Base-by-base conservation (phyloP, 2,329 filamentous ascomycete species). In the Rasamsonia emersonii region DNA sequence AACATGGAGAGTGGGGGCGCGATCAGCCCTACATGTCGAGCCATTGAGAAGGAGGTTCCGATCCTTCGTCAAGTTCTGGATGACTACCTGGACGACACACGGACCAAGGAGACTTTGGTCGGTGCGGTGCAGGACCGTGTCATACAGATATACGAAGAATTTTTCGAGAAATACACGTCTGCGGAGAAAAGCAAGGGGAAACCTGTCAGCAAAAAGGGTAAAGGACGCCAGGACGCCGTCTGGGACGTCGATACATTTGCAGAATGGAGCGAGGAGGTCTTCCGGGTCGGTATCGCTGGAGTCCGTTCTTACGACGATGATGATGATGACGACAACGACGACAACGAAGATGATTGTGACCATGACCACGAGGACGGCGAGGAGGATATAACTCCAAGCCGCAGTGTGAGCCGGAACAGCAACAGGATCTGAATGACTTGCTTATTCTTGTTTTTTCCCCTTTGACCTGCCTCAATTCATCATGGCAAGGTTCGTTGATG, bases 211-310 rank as follows among this genome's bases (percentile, higher is more conserved):
- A 65, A 56, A 36, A 76, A 76, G 48, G 71, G 71, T n/a, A 78
- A 77, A 45, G 71, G 67, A 1, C 60, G 70, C 23, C 74, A 76
- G 45, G 71, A 76, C 47, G 73, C 71, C 21, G 65, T 79, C 4
- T 79, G 75, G 76, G 75, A 79, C 49, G 65, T 73, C 5, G 73
- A 79, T 41, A 70, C 71, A 4, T 82, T 82, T 53, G 66, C 62
- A 2, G 75, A 78, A 44, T 79, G 75, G 67, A 73, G 71, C 39
- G 70, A 68, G 35, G 61, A 64, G 21, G 61, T 77, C 2, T 82
- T 82, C 51, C 62, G 64, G 29, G 71, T 77, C 10, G 70, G 71
- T 0, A 59, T 62, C 28, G 47, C 57, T 5, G 50, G 49, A 14
- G 39, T 59, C 17, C 52, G 47, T 11, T 46, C 51, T 40, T 45